phyloP scores from a whole-genome alignment of 202 grass and related monocot species.

The Sporobolus alterniflorus region DNA sequence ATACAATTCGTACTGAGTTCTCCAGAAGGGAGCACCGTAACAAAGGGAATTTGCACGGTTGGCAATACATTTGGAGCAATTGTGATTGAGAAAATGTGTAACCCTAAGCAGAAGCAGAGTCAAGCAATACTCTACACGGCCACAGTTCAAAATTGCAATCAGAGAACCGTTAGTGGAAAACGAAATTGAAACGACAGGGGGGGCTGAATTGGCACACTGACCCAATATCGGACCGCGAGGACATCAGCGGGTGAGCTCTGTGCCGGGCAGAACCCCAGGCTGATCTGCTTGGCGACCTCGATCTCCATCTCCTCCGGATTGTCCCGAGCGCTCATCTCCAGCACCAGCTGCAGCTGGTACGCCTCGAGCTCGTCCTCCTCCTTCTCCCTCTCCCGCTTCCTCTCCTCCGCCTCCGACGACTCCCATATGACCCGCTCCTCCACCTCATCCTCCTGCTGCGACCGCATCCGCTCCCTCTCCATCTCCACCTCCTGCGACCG shows the following conservation, averaged over 20 bases:
- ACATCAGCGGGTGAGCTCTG: conserved; percentile 65
- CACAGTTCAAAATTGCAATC: conserved; percentile 5
- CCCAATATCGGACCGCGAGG: conserved; percentile 83
- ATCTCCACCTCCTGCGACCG: conserved; percentile 34
- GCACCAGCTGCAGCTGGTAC: conserved; percentile 91
- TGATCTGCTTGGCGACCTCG: conserved; percentile 95
- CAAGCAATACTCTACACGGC: neutral
- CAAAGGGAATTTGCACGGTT: neutral
- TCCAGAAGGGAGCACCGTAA: neutral
- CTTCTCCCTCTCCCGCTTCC: conserved; percentile 50
- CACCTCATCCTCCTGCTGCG: conserved; percentile 53
- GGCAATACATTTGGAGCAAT: conserved; percentile 4
- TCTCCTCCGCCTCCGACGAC: conserved; percentile 60
- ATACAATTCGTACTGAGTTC: neutral
- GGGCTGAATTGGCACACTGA: conserved; percentile 37
- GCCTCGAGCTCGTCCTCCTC: conserved; percentile 92
- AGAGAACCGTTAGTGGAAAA: neutral
- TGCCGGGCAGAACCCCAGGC: conserved; percentile 69
- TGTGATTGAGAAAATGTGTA: neutral
- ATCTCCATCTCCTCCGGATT: conserved; percentile 98
- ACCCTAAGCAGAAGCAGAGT: neutral
- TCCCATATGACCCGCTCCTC: conserved; percentile 70
- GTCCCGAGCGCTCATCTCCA: conserved; percentile 92
- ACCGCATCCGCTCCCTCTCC: conserved; percentile 35
- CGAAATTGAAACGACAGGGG: neutral